These are phyloP conservation scores for Acidiella bohemica DNA, from an alignment of 495 filamentous ascomycete genomes.

Conservation along the genomic window DNA sequence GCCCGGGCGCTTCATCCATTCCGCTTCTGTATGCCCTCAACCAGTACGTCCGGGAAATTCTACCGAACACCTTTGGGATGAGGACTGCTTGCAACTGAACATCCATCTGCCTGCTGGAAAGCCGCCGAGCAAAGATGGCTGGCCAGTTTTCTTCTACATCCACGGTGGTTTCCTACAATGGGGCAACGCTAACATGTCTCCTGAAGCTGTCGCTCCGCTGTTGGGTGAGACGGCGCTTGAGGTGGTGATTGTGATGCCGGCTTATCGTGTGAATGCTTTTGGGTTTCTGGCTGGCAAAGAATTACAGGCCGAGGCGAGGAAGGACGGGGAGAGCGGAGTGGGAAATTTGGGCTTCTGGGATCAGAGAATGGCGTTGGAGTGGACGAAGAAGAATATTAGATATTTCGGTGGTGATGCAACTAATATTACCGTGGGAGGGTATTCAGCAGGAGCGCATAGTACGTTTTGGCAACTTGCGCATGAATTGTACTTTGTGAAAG, in stretches of 20 bases:
- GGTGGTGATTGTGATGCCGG: slow-evolving; percentile 27
- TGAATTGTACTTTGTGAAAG: slow-evolving; percentile 36
- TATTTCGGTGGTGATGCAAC: slow-evolving; percentile 27
- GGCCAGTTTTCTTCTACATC: slow-evolving; percentile 32
- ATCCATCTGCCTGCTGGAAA: slow-evolving; percentile 32
- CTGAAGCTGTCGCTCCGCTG: slow-evolving; percentile 18
- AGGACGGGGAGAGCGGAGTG: slow-evolving; percentile 7
- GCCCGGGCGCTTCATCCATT: slow-evolving; percentile 29
- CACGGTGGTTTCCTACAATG: slow-evolving; percentile 48
- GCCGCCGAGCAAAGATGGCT: slow-evolving; percentile 18
- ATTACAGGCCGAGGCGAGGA: slow-evolving; percentile 17
- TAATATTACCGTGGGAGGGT: slow-evolving; percentile 31
- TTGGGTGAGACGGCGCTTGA: slow-evolving; percentile 24
- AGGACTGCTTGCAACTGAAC: slow-evolving; percentile 38
- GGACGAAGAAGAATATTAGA: slow-evolving; percentile 29
- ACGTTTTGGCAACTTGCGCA: slow-evolving; percentile 45
- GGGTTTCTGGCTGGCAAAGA: slow-evolving; percentile 29
- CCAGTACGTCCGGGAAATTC: slow-evolving; percentile 14
- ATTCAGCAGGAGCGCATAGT: slow-evolving; percentile 29
- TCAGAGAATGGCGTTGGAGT: slow-evolving; percentile 29
- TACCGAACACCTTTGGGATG: slow-evolving; percentile 23
- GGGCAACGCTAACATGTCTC: slow-evolving; percentile 34
- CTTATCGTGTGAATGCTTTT: slow-evolving; percentile 30
- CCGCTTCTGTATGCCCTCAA: slow-evolving; percentile 33
- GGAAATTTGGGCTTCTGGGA: slow-evolving; percentile 33